A percentile compares a stretch with the other conserved stretches of the same genome.
These are phyloP conservation scores for Botrytis squamosa DNA, from an alignment of 2,329 filamentous ascomycete genomes.

Conservation along the genomic window DNA sequence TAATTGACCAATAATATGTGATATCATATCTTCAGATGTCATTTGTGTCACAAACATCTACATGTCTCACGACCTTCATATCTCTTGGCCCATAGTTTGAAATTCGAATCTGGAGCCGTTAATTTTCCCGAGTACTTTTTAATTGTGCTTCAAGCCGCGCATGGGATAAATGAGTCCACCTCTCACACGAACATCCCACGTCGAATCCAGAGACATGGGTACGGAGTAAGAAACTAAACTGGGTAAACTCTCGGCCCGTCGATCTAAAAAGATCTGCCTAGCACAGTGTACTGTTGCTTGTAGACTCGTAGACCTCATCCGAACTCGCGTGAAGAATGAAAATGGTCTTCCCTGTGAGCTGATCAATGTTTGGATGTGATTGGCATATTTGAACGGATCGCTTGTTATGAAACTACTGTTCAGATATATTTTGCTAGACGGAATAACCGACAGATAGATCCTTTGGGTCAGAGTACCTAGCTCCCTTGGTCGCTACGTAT, in stretches of 20 bases:
- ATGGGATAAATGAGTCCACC: conserved; percentile 4
- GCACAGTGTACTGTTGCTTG: neutral
- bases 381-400: neutral
- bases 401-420: neutral
- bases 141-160: neutral
- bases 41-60: conserved; percentile 12
- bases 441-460: neutral
- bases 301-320: neutral
- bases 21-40: conserved; percentile 4
- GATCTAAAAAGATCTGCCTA: conserved; percentile 18
- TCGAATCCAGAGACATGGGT: conserved; percentile 1
- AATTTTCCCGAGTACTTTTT: neutral
- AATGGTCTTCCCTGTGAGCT: neutral
- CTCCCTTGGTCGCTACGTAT: neutral
- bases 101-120: conserved; percentile 1
- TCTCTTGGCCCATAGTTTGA: neutral
- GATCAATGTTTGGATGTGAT: neutral
- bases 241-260: neutral
- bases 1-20: neutral
- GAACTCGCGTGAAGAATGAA: neutral
- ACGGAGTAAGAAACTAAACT: neutral
- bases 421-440: neutral
- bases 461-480: neutral
- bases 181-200: conserved; percentile 3
- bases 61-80: neutral